Percentiles rank a stretch among this genome's conserved stretches.
Conservation (phyloP, 2,329 filamentous ascomycete species). For the Aspergillus oerlinghausenensis region DNA sequence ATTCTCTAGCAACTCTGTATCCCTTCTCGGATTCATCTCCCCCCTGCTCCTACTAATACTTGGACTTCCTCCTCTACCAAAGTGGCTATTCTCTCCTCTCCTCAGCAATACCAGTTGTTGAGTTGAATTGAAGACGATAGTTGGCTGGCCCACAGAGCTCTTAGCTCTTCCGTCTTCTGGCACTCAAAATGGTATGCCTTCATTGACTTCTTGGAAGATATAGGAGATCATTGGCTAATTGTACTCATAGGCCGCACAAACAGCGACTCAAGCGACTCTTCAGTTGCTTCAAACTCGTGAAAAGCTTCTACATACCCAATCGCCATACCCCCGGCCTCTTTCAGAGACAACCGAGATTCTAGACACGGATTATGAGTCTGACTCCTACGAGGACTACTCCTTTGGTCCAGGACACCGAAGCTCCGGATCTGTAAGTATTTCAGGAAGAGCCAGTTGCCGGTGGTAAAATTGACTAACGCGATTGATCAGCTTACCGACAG, state of each 20-base stretch:
- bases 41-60: background rate
- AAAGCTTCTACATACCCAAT: background rate
- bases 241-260: background rate
- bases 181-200: slow-evolving; percentile 6
- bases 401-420: slow-evolving; percentile 17
- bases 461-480: background rate
- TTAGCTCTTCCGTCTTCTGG: background rate
- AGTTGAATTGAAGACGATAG: background rate
- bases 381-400: slow-evolving; percentile 17
- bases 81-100: no score
- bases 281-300: slow-evolving; percentile 10
- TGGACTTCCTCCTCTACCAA: no score
- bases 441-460: background rate
- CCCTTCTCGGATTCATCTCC: background rate
- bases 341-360: slow-evolving; percentile 32
- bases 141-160: slow-evolving; percentile 6
- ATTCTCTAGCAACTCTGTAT: no score
- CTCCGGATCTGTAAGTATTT: slow-evolving; percentile 12
- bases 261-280: background rate
- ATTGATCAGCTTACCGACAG: slow-evolving; percentile 64
- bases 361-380: slow-evolving; percentile 33
- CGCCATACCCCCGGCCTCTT: slow-evolving; percentile 17
- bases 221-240: background rate
- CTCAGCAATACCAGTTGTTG: no score
- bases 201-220: background rate